Evolutionary conservation across 1,139 yeast genomes (phyloP).

Genomic region (Diutina ranongensis): DNA sequence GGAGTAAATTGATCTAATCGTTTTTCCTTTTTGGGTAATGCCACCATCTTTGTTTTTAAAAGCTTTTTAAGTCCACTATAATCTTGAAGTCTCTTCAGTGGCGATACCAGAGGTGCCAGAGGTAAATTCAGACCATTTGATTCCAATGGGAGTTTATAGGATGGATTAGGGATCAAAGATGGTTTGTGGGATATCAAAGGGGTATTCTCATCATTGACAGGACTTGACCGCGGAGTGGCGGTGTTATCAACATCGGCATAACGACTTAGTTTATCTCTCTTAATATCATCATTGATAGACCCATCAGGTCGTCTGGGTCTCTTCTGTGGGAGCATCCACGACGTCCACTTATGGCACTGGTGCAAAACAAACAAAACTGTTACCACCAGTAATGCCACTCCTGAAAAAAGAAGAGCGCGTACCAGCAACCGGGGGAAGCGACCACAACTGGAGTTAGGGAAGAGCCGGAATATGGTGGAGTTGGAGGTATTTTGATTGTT

Average conservation of each 20-base stretch:
- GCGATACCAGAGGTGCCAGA: conserved; percentile 2
- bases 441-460: too few relatives aligned
- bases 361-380: neutral
- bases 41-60: neutral
- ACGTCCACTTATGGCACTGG: neutral
- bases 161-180: neutral
- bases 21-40: neutral
- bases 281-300: neutral
- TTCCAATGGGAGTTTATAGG: neutral
- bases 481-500: too few relatives aligned
- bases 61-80: neutral
- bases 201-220: neutral
- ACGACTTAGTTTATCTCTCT: neutral
- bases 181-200: neutral
- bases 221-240: neutral
- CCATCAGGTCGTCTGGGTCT: neutral
- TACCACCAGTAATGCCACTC: conserved; percentile 1
- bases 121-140: neutral
- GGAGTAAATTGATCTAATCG: neutral
- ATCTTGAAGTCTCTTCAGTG: neutral
- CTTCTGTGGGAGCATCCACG: neutral
- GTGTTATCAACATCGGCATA: too few relatives aligned
- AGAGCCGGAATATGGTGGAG: neutral
- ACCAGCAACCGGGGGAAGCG: neutral
- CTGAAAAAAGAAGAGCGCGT: conserved; percentile 1